These are phyloP conservation scores for Coffea eugenioides DNA, from an alignment of 257 asterid genomes.

Conservation along the genomic window DNA sequence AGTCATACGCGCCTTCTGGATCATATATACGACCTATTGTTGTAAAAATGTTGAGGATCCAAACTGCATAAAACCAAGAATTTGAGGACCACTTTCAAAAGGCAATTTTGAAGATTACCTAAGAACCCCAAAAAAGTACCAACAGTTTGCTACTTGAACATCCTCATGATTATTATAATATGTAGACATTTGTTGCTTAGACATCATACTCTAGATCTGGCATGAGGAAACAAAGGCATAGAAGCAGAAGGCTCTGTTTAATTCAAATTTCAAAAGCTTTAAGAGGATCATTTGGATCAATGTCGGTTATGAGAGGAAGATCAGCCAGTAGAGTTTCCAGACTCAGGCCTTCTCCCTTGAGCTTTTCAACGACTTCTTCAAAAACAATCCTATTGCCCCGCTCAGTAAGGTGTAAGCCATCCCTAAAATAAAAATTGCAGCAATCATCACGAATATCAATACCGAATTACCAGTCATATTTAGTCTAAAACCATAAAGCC, in stretches of 20 bases:
- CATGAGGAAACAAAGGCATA: not conserved
- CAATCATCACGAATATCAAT: not conserved
- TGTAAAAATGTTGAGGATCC: not conserved
- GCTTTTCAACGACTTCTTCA: constrained; percentile 45
- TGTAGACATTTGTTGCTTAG: not conserved
- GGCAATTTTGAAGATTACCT: not conserved
- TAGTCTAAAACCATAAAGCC: not conserved
- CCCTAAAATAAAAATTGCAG: constrained; percentile 39
- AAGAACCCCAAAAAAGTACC: not conserved
- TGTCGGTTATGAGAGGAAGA: constrained; percentile 43
- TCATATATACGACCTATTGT: not conserved
- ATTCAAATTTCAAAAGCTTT: constrained; percentile 39
- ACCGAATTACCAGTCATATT: not conserved
- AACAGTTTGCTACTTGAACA: not conserved
- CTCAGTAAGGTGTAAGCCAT: constrained; percentile 68
- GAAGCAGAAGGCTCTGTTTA: not conserved
- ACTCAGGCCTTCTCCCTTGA: constrained; percentile 40
- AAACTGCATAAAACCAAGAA: not conserved
- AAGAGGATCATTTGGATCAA: constrained; percentile 60
- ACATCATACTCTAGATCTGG: not conserved
- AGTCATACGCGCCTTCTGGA: not conserved
- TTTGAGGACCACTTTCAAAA: not conserved
- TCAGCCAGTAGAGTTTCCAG: constrained; percentile 46
- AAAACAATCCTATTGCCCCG: constrained; percentile 60
- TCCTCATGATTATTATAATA: not conserved